A percentile compares a stretch with the other conserved stretches of the same genome.
phyloP scores from a whole-genome alignment of 345 rosid species.

The Cardamine chenopodiifolia region DNA sequence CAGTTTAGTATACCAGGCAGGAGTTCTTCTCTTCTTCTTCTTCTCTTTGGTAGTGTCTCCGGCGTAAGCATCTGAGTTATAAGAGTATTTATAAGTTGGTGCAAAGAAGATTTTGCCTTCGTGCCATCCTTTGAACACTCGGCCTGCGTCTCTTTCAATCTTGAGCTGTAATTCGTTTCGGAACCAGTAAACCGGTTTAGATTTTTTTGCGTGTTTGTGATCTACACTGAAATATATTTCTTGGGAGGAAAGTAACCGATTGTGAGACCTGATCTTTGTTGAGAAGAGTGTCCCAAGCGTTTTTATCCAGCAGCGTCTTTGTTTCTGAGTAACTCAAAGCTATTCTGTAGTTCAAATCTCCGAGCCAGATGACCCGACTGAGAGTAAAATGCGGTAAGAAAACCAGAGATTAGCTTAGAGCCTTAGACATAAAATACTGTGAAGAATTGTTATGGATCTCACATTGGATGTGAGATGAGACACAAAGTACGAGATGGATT shows the following conservation, averaged over 20 bases:
- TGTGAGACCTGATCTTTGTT: constrained; percentile 83
- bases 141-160: constrained; percentile 86
- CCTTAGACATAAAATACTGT: no score
- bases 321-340: constrained; percentile 83
- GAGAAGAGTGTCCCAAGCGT: constrained; percentile 67
- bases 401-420: background rate
- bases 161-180: constrained; percentile 57
- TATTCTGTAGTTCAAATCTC: constrained; percentile 93
- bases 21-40: constrained; percentile 86
- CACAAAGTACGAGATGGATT: no score
- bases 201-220: background rate
- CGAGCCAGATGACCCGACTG: constrained; percentile 90
- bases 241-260: constrained; percentile 20
- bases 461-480: no score
- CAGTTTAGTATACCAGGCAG: constrained; percentile 73
- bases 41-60: constrained; percentile 66
- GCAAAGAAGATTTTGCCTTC: constrained; percentile 88
- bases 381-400: background rate
- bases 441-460: no score
- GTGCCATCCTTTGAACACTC: constrained; percentile 89
- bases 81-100: constrained; percentile 91
- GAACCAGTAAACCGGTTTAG: constrained; percentile 14
- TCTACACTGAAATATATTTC: constrained; percentile 3
- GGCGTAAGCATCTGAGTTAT: constrained; percentile 76
- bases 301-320: constrained; percentile 56